Base-by-base conservation (phyloP, 73 alveolate genomes). In the Durusdinium trenchii region DNA sequence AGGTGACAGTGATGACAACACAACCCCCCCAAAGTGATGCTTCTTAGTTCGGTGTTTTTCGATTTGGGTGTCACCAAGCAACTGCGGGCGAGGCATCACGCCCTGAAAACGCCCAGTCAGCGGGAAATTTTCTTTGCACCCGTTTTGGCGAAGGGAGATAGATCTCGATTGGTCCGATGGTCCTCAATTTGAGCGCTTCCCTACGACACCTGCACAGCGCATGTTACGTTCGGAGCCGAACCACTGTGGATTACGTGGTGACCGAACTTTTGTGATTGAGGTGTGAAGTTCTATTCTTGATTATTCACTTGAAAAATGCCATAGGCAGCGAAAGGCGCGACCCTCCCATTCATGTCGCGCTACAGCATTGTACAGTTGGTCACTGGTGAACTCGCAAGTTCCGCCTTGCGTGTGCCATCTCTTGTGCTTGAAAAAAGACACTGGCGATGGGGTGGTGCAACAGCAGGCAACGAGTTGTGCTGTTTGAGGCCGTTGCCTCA, bases 51-150 rank as follows among this genome's bases (percentile, higher is more conserved):
- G 75, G 69, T 83, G 93, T 50, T 83, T 83, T 54, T 54, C 64
- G 93, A 32, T 83, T 47, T 51, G 75, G 30, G 45, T n/a, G 75
- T 50, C 93, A 50, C 93, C 73, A 32, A 81, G 73, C 28, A 54
- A 9, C 64, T 50, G 51, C 48, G 73, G 93, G 93, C 73, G 50
- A 50, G 75, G 75, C 75, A 28, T 28, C 28, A 12, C 61, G 61
- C n/a, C n/a, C n/a, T n/a, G n/a, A n/a, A 40, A 45, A 36, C 23
- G 95, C 79, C 97, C 84, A 61, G 83, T 76, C 97, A 69, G 97
- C 97, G 62, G 97, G 87, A 91, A 91, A 47, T 91, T 91, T 91
- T 91, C 97, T 61, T 91, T 91, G 81, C 97, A 91, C 86, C 97
- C 54, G 87, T 91, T 91, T 91, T 91, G 97, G 86, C 84, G 86